These are phyloP conservation scores for Phaeoacremonium minimum DNA, from an alignment of 2,329 filamentous ascomycete genomes.

Conservation along the genomic window DNA sequence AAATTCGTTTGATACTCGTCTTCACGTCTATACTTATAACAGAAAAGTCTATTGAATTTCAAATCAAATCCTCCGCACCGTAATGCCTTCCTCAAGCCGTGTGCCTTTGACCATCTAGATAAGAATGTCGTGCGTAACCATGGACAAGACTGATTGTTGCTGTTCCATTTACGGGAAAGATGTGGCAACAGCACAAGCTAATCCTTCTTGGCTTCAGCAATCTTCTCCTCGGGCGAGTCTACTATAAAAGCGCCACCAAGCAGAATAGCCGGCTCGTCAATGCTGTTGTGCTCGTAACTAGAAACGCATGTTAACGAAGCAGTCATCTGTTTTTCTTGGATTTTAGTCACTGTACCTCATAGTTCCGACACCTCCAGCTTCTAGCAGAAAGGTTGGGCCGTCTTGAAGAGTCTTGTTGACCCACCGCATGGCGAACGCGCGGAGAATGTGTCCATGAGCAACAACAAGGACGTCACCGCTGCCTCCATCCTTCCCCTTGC, in stretches of 20 bases:
- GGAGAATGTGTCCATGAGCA: conserved; percentile 84
- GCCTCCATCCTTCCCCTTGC: conserved; percentile 33
- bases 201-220: conserved; percentile 13
- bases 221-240: conserved; percentile 22
- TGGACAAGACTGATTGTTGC: too few relatives aligned
- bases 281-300: conserved; percentile 75
- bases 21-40: too few relatives aligned
- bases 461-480: conserved; percentile 70
- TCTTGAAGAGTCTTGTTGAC: conserved; percentile 67
- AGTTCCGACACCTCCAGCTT: conserved; percentile 80
- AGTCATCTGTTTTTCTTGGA: not conserved
- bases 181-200: too few relatives aligned
- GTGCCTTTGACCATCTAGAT: too few relatives aligned
- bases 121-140: too few relatives aligned
- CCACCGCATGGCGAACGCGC: conserved; percentile 88
- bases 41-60: too few relatives aligned
- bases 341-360: conserved; percentile 52
- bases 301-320: not conserved
- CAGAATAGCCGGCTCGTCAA: conserved; percentile 75
- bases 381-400: conserved; percentile 76
- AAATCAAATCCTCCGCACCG: too few relatives aligned
- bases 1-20: too few relatives aligned
- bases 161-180: too few relatives aligned
- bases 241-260: conserved; percentile 68
- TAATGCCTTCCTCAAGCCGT: too few relatives aligned